These are phyloP conservation scores for Rhipidocladum racemiflorum DNA, from an alignment of 176 grass and related monocot genomes.

Conservation along the genomic window DNA sequence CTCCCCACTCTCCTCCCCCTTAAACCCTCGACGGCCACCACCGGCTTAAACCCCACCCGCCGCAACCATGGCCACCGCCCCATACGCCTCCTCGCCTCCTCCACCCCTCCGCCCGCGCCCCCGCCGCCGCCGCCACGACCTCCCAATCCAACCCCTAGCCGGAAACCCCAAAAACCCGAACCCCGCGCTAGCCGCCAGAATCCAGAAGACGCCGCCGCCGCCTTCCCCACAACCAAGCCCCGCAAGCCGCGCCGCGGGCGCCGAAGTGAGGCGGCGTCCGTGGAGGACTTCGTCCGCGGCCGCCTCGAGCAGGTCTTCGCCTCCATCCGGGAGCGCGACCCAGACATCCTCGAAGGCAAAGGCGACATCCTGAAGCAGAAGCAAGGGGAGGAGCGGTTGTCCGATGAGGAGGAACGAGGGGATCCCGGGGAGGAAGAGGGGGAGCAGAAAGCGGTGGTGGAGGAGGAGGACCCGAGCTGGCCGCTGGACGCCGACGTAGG, in stretches of 20 bases:
- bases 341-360: slow-evolving; percentile 52
- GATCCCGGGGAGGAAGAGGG: slow-evolving; percentile 7
- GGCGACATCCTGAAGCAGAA: slow-evolving; percentile 48
- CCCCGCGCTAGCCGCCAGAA: background rate
- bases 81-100: slow-evolving; percentile 15
- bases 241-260: slow-evolving; percentile 53
- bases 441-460: slow-evolving; percentile 50
- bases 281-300: slow-evolving; percentile 73
- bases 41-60: background rate
- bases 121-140: slow-evolving; percentile 35
- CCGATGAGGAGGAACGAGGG: background rate
- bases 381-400: background rate
- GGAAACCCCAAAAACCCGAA: slow-evolving; percentile 13
- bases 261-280: slow-evolving; percentile 50
- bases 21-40: slow-evolving; percentile 34
- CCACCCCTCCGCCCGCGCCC: slow-evolving; percentile 32
- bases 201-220: background rate
- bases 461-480: slow-evolving; percentile 85
- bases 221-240: slow-evolving; percentile 42
- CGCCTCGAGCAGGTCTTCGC: slow-evolving; percentile 76
- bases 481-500: slow-evolving; percentile 85
- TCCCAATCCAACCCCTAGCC: slow-evolving; percentile 1
- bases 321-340: slow-evolving; percentile 57
- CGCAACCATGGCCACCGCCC: background rate
- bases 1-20: slow-evolving; percentile 32